Base-by-base conservation (phyloP, 371 early-diverging fungal species). In the Mortierella sp. region DNA sequence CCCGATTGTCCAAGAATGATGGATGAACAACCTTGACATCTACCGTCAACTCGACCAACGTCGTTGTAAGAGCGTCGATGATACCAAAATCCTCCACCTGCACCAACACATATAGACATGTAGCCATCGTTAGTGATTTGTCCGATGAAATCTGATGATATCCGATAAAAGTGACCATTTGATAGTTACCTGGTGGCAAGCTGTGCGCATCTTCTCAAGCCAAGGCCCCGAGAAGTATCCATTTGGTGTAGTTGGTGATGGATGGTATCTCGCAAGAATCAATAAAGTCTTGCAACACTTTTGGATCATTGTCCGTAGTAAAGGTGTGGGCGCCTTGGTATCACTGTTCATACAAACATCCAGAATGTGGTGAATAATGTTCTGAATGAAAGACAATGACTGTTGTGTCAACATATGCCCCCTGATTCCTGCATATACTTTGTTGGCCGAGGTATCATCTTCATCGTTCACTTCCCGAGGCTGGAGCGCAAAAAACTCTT, bases 121-220 rank as follows among this genome's bases (percentile, higher is more conserved):
- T 19, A n/a, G 17, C 14, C n/a, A 25, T 34, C 22, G 19, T 43
- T 9, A 43, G 59, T 34, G 10, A 34, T 34, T 34, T 10, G 7
- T 7, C 10, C 34, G 10, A 34, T 34, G 10, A 34, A 4, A 34
- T 10, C 4, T 34, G n/a, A n/a, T n/a, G n/a, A n/a, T n/a, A n/a
- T n/a, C n/a, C n/a, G n/a, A n/a, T 7, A 5, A 7, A 21, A 46
- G 19, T 19, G 45, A n/a, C 14, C 39, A 6, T 13, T 6, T 2
- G 28, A 28, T 49, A 22, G 9, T 29, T 10, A 83, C 82, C 54
- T 84, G 72, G 49, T 80, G 78, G 45, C 86, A 81, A 25, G 86
- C 87, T 29, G 76, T 76, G 0, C 87, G 63, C 53, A 88, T 63
- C 6, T 80, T 76, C 16, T 72, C 48, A 8, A 84, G 69, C 81